Evolutionary conservation across 768 basidiomycete genomes (phyloP).

Genomic region (Mycena galopus): DNA sequence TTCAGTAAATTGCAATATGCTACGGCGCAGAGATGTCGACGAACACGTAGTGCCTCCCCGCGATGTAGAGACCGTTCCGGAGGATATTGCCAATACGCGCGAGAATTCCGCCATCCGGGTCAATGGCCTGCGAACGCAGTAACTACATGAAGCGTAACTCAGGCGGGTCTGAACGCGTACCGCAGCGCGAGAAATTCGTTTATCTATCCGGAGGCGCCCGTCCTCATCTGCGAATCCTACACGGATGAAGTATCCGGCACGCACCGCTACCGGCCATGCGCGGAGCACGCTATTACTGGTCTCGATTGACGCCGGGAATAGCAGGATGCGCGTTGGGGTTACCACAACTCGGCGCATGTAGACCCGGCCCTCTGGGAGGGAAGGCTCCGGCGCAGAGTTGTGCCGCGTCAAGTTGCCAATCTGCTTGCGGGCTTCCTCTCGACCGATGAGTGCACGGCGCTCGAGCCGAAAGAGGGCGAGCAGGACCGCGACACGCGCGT

Average conservation of each 20-base stretch:
- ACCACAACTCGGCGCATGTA: slow-evolving; percentile 33
- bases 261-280: slow-evolving; percentile 30
- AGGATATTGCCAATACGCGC: slow-evolving; percentile 31
- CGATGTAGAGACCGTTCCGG: slow-evolving; percentile 26
- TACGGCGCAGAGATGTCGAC: background rate
- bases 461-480: slow-evolving; percentile 34
- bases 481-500: slow-evolving; percentile 19
- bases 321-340: slow-evolving; percentile 35
- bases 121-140: background rate
- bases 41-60: slow-evolving; percentile 33
- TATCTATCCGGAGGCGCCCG: slow-evolving; percentile 15
- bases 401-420: slow-evolving; percentile 1
- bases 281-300: slow-evolving; percentile 36
- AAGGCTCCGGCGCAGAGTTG: background rate
- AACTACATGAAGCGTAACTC: background rate
- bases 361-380: slow-evolving; percentile 21
- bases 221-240: slow-evolving; percentile 36
- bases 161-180: background rate
- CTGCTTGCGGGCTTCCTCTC: background rate
- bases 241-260: slow-evolving; percentile 30
- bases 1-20: too few species aligned
- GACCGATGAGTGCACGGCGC: slow-evolving; percentile 26
- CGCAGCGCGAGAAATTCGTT: slow-evolving; percentile 1
- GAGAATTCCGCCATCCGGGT: slow-evolving; percentile 32
- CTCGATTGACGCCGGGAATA: slow-evolving; percentile 34